Conservation (phyloP, 2,329 filamentous ascomycete species). For the Dactylellina sp. region DNA sequence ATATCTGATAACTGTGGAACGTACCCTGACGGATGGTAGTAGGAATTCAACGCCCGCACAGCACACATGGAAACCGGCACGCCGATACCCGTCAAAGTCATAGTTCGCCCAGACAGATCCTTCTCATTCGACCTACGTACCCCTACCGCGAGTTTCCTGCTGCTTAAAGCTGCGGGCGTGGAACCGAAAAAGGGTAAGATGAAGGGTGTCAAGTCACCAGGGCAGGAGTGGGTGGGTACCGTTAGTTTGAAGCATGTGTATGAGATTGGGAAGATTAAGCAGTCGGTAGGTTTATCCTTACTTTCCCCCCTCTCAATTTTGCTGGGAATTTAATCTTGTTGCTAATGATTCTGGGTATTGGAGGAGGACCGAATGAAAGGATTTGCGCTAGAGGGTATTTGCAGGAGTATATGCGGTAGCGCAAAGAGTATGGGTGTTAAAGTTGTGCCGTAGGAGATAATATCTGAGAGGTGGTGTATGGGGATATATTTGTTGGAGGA, state of each 20-base stretch:
- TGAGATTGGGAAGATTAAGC: constrained; percentile 98
- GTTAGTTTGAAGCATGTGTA: constrained; percentile 95
- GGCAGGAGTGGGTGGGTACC: constrained; percentile 76
- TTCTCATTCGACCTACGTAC: constrained; percentile 95
- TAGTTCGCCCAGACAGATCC: constrained; percentile 89
- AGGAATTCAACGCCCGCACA: constrained; percentile 98
- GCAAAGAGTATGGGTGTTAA: constrained; percentile 80
- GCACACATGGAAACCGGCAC: constrained; percentile 83
- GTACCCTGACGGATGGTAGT: too few species aligned
- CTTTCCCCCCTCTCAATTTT: neutral
- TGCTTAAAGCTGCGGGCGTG: constrained; percentile 84
- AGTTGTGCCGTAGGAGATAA: constrained; percentile 70
- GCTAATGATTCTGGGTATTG: constrained; percentile 12
- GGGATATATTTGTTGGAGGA: too few species aligned
- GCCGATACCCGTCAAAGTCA: constrained; percentile 89
- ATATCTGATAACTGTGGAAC: too few species aligned
- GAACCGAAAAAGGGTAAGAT: constrained; percentile 79
- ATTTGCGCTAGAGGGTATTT: constrained; percentile 76
- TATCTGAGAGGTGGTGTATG: too few species aligned
- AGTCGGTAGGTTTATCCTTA: constrained; percentile 48
- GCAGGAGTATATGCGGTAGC: constrained; percentile 79
- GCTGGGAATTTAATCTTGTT: neutral
- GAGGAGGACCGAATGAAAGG: constrained; percentile 79
- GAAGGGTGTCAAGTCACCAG: constrained; percentile 78
- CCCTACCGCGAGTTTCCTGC: constrained; percentile 89